A percentile compares a stretch with the other conserved stretches of the same genome.
These are phyloP conservation scores for Radiomyces spectabilis DNA, from an alignment of 192 early-diverging fungal genomes.

Conservation along the genomic window DNA sequence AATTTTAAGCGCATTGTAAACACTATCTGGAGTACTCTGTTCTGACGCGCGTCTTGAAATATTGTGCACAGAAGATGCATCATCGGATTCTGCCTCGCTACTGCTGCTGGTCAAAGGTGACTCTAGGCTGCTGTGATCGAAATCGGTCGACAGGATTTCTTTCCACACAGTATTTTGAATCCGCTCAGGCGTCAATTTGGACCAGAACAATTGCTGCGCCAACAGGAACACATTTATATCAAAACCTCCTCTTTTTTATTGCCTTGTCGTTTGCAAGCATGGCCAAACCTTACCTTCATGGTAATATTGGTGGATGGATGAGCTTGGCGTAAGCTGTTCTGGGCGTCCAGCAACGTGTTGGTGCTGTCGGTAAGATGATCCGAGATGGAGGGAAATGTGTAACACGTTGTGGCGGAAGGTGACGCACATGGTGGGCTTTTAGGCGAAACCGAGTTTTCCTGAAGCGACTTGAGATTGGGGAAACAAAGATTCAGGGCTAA, in stretches of 20 bases:
- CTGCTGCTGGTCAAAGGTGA: neutral
- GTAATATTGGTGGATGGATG: slow-evolving; percentile 3
- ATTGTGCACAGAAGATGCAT: neutral
- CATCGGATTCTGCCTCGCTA: neutral
- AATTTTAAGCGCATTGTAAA: slow-evolving; percentile 20
- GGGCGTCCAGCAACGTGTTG: slow-evolving; percentile 15
- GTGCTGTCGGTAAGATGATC: neutral
- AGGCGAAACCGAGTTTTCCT: slow-evolving; percentile 9
- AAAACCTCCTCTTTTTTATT: neutral
- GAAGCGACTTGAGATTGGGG: slow-evolving; percentile 20
- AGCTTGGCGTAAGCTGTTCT: no score
- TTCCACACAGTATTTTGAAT: slow-evolving; percentile 46
- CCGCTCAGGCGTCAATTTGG: slow-evolving; percentile 37
- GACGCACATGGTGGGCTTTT: neutral
- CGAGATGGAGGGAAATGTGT: neutral
- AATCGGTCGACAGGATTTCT: slow-evolving; percentile 24
- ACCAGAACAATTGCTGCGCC: slow-evolving; percentile 51
- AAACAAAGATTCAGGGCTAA: slow-evolving; percentile 19
- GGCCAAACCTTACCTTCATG: slow-evolving; percentile 24
- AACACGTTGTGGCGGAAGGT: slow-evolving; percentile 1
- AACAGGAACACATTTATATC: neutral
- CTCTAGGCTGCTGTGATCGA: neutral
- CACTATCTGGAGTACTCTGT: slow-evolving; percentile 4
- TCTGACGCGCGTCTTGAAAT: no score
- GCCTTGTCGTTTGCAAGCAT: no score